Base-by-base conservation (phyloP, 805 yeast species). In the Yarrowia hollandica region DNA sequence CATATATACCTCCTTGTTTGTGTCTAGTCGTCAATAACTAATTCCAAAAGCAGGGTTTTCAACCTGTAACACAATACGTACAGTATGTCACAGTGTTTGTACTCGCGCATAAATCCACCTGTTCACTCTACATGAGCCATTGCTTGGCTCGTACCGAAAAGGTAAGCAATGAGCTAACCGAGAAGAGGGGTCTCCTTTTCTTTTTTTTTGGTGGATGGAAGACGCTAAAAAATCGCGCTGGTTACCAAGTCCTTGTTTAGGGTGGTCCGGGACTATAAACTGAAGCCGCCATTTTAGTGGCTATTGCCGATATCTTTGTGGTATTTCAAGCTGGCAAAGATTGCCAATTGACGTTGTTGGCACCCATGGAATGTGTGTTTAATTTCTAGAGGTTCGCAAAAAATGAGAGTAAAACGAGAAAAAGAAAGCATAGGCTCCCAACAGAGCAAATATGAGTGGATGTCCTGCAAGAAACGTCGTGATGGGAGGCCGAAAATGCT, bases 31-130 rank as follows among this genome's bases (percentile, higher is more conserved):
- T n/a, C n/a, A n/a, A n/a, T n/a, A n/a, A n/a, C n/a, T n/a, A n/a
- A n/a, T n/a, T n/a, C n/a, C n/a, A n/a, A 26, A 26, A 26, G 30
- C 30, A 26, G 30, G 30, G 9, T 22, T 10, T 19, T 7, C 12
- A 6, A 21, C 44, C 31, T 11, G 18, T 18, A n/a, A 10, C 23
- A 25, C 14, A 16, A 14, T 15, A 11, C 18, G 46, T 39, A 39
- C 46, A 39, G 33, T 12, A 12, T 16, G n/a, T 33, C 26, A 33
- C 48, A 41, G n/a, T n/a, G n/a, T n/a, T n/a, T n/a, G n/a, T n/a
- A 41, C 33, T 25, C 33, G 48, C 48, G 48, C 48, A 41, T 41
- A 16, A 41, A 26, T 41, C 33, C 48, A 41, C 48, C 48, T 41
- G 48, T 26, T 41, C 48, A 41, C 23, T 12, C 23, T 26, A 41